Conservation (phyloP, 805 yeast genomes). For the Hanseniaspora lindneri region DNA sequence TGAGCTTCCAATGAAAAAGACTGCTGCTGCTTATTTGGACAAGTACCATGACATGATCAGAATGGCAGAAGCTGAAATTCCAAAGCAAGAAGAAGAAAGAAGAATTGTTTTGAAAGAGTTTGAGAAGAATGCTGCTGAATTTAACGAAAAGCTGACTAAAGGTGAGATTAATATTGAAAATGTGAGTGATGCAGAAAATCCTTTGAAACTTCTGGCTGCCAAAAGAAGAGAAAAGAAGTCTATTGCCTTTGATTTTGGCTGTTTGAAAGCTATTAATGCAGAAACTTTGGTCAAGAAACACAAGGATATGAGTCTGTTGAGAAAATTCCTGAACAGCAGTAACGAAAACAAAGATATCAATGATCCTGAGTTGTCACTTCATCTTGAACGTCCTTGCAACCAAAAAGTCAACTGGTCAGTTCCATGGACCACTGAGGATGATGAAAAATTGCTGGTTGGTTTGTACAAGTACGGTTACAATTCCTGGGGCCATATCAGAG, state of each 20-base stretch:
- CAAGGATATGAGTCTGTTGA: slow-evolving; percentile 61
- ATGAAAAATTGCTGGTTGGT: slow-evolving; percentile 76
- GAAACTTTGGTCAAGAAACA: slow-evolving; percentile 77
- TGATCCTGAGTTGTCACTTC: slow-evolving; percentile 45
- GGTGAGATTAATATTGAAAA: slow-evolving; percentile 27
- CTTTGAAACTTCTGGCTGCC: slow-evolving; percentile 43
- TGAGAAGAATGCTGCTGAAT: slow-evolving; percentile 49
- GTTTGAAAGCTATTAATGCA: slow-evolving; percentile 82
- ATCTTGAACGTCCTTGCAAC: slow-evolving; percentile 49
- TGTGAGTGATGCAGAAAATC: slow-evolving; percentile 30
- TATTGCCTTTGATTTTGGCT: slow-evolving; percentile 73
- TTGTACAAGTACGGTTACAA: slow-evolving; percentile 90
- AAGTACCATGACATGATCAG: slow-evolving; percentile 62
- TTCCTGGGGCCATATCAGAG: slow-evolving; percentile 86
- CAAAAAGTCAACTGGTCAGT: slow-evolving; percentile 86
- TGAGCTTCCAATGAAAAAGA: slow-evolving; percentile 70
- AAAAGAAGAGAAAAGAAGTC: slow-evolving; percentile 82
- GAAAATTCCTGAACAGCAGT: slow-evolving; percentile 27
- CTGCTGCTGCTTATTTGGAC: slow-evolving; percentile 54
- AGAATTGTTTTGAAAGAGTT: slow-evolving; percentile 42
- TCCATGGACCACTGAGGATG: slow-evolving; percentile 73
- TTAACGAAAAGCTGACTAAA: slow-evolving; percentile 35
- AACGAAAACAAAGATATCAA: slow-evolving; percentile 26
- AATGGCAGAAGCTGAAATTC: slow-evolving; percentile 48
- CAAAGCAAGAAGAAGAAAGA: slow-evolving; percentile 56